Evolutionary conservation across 75 land plant genomes (phyloP).

Genomic region (Ceratopteris richardii): DNA sequence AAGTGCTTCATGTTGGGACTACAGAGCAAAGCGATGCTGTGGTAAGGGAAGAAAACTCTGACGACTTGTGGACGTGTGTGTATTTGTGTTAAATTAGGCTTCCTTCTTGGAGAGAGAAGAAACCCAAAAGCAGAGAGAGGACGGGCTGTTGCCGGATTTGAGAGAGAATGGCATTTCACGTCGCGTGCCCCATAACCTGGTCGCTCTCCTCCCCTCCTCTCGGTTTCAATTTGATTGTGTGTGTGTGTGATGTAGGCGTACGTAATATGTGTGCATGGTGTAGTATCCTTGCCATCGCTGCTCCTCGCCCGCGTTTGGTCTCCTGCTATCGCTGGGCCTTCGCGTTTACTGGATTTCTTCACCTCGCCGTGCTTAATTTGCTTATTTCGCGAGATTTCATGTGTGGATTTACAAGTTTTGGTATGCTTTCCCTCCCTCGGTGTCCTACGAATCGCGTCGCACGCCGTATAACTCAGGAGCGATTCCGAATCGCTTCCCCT

Average conservation of each 20-base stretch:
- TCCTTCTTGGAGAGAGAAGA: no score
- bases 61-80: neutral
- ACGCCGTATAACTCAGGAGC: neutral
- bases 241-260: no score
- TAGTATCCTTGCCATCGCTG: conserved; percentile 1
- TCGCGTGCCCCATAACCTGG: conserved; percentile 97
- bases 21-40: neutral
- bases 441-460: neutral
- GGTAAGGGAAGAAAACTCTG: neutral
- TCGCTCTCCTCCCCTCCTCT: conserved; percentile 13
- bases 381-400: neutral
- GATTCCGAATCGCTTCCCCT: no score
- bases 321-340: conserved; percentile 4
- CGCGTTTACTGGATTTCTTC: conserved; percentile 1
- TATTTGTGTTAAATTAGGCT: no score
- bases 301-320: neutral
- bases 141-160: conserved; percentile 1
- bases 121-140: no score
- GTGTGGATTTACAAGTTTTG: neutral
- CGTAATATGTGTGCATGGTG: neutral
- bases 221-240: neutral
- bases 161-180: conserved; percentile 78
- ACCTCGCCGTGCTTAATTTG: neutral
- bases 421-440: neutral
- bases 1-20: neutral